Evolutionary conservation across 352 stramenopile genomes (phyloP).

Genomic region (Pythium aristosporum): DNA sequence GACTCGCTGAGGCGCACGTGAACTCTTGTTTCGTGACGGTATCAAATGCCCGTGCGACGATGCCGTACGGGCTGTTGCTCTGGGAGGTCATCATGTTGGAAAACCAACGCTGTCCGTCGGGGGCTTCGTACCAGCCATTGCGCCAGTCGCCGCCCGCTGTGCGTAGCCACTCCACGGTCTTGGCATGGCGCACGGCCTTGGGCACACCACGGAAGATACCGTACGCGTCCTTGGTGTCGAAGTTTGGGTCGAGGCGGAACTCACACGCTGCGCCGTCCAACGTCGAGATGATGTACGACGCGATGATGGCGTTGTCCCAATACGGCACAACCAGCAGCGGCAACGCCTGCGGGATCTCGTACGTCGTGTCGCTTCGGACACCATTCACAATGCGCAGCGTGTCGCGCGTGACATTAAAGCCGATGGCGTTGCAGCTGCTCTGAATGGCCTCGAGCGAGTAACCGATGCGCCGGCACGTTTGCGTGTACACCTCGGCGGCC

Average conservation of each 20-base stretch:
- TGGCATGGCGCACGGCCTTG: constrained; percentile 14
- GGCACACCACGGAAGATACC: constrained; percentile 2
- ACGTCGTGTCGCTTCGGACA: not conserved
- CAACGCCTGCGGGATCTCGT: constrained; percentile 27
- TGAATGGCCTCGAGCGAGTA: constrained; percentile 23
- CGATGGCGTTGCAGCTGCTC: constrained; percentile 15
- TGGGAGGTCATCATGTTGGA: constrained; percentile 34
- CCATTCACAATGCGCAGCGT: constrained; percentile 22
- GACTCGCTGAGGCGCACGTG: constrained; percentile 18
- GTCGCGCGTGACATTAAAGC: constrained; percentile 26
- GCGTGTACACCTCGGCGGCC: not conserved
- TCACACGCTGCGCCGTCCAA: constrained; percentile 35
- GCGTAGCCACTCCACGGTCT: constrained; percentile 39
- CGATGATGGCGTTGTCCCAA: constrained; percentile 41
- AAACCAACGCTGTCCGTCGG: constrained; percentile 22
- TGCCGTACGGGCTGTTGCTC: constrained; percentile 9
- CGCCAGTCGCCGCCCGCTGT: constrained; percentile 26
- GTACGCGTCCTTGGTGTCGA: not conserved
- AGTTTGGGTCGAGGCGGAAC: constrained; percentile 21
- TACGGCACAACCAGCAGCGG: constrained; percentile 48
- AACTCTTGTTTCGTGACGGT: constrained; percentile 25
- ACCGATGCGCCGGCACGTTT: constrained; percentile 18
- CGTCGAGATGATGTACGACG: constrained; percentile 33
- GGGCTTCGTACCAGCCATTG: constrained; percentile 48
- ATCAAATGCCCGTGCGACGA: constrained; percentile 39